These are phyloP conservation scores for Pseudocercospora fijiensis DNA, from an alignment of 2,329 filamentous ascomycete genomes.

Conservation along the genomic window DNA sequence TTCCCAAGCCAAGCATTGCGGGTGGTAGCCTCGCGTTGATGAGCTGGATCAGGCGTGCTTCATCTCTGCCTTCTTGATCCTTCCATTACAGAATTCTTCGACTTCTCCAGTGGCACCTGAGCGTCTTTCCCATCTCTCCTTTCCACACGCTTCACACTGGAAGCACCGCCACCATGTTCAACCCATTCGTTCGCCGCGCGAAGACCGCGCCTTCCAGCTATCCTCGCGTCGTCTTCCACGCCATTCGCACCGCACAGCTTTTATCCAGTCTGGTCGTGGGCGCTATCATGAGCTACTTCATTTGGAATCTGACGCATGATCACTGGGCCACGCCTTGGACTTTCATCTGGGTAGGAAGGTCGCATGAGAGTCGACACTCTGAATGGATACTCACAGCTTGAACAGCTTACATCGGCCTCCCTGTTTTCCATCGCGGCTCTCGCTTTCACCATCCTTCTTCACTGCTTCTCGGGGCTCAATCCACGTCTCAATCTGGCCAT, in stretches of 20 bases:
- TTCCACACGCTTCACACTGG: background rate
- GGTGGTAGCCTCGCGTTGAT: background rate
- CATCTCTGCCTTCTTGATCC: background rate
- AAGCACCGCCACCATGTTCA: conserved; percentile 21
- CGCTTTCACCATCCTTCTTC: conserved; percentile 50
- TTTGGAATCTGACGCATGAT: conserved; percentile 54
- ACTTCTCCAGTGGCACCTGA: background rate
- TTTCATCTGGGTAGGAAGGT: conserved; percentile 56
- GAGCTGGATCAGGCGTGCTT: background rate
- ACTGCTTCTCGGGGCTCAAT: conserved; percentile 54
- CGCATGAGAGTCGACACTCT: background rate
- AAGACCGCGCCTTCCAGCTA: conserved; percentile 48
- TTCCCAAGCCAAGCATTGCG: background rate
- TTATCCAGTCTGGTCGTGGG: conserved; percentile 51
- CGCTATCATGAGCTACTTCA: conserved; percentile 57
- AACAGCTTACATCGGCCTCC: conserved; percentile 54
- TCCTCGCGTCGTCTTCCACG: conserved; percentile 46
- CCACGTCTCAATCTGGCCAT: conserved; percentile 52
- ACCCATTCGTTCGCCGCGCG: conserved; percentile 32
- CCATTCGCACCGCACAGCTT: conserved; percentile 44
- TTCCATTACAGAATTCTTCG: background rate
- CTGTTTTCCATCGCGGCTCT: conserved; percentile 54
- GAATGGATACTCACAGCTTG: background rate
- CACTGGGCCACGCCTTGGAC: conserved; percentile 58
- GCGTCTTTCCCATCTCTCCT: background rate